Conservation (phyloP, 352 stramenopile genomes). For the Blastocystis sp. region DNA sequence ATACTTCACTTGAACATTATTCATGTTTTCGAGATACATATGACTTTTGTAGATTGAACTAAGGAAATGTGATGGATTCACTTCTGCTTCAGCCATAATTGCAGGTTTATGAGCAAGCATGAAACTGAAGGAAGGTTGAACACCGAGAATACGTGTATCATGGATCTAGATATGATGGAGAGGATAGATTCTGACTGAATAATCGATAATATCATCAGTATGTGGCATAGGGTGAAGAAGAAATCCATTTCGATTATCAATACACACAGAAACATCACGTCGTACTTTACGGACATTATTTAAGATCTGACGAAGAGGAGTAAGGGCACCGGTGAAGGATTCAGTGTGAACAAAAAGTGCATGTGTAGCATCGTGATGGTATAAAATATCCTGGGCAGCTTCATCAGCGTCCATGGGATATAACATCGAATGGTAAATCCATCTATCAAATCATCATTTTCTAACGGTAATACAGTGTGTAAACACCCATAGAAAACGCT, state of each 20-base stretch:
- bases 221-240: conserved; percentile 24
- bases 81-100: conserved; percentile 37
- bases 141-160: conserved; percentile 3
- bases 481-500: background rate
- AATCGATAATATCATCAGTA: conserved; percentile 45
- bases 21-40: background rate
- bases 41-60: conserved; percentile 39
- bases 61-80: background rate
- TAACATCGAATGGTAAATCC: conserved; percentile 28
- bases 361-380: conserved; percentile 11
- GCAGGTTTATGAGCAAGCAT: conserved; percentile 29
- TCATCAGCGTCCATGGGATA: conserved; percentile 11
- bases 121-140: conserved; percentile 31
- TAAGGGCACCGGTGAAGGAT: conserved; percentile 18
- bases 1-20: background rate
- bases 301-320: conserved; percentile 52
- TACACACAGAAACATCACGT: conserved; percentile 8
- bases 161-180: conserved; percentile 3
- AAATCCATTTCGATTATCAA: conserved; percentile 50
- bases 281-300: background rate
- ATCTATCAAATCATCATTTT: background rate
- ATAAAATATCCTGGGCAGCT: conserved; percentile 25
- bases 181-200: background rate
- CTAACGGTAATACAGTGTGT: background rate
- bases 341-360: conserved; percentile 1